Evolutionary conservation across 352 stramenopile species (phyloP).

Genomic region (Pythium utonaiense): DNA sequence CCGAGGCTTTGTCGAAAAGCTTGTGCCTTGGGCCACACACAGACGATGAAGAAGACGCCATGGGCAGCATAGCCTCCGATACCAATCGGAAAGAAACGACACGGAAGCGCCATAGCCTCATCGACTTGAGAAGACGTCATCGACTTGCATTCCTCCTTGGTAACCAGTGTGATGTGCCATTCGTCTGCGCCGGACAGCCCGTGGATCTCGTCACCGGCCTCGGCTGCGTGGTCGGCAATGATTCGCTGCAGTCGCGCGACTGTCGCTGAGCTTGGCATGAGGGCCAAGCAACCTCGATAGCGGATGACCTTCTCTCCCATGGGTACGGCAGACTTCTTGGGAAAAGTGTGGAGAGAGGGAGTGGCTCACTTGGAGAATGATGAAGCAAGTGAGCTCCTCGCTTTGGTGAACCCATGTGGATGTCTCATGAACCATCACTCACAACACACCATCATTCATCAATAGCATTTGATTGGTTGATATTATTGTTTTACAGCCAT

Average conservation of each 20-base stretch:
- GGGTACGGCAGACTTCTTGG: background rate
- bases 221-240: constrained; percentile 8
- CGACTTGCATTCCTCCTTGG: constrained; percentile 42
- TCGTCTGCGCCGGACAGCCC: constrained; percentile 6
- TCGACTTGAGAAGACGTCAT: constrained; percentile 25
- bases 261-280: constrained; percentile 1
- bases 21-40: constrained; percentile 53
- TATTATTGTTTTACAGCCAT: background rate
- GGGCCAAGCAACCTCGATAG: constrained; percentile 24
- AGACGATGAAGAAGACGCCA: constrained; percentile 53
- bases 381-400: background rate
- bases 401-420: too few species aligned
- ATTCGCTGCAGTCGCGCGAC: constrained; percentile 1
- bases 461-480: background rate
- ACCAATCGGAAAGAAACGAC: constrained; percentile 39
- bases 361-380: background rate
- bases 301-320: constrained; percentile 23
- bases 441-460: too few species aligned
- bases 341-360: background rate
- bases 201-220: background rate
- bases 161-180: constrained; percentile 60
- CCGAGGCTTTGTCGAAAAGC: constrained; percentile 36
- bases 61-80: constrained; percentile 24
- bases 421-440: too few species aligned
- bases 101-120: constrained; percentile 25